Evolutionary conservation across 2,329 filamentous ascomycete genomes (phyloP).

Genomic region (Sarocladium strictum): DNA sequence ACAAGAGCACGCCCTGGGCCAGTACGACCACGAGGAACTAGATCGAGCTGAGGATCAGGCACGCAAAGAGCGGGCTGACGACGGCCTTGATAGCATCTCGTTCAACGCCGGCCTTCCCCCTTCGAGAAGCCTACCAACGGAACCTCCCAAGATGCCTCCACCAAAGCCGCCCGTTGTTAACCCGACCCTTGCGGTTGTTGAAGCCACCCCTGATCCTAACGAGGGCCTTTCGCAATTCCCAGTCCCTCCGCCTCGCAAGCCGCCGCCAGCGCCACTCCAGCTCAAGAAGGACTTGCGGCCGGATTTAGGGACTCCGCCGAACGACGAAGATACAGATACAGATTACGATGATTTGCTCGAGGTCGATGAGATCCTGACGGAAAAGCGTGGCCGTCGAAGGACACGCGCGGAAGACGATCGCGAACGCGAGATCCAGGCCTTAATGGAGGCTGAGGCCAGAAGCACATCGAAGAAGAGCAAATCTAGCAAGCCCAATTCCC

Average conservation of each 20-base stretch:
- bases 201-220: slow-evolving; percentile 38
- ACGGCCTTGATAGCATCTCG: slow-evolving; percentile 38
- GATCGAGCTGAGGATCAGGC: slow-evolving; percentile 40
- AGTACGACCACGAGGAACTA: slow-evolving; percentile 50
- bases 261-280: slow-evolving; percentile 78
- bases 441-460: slow-evolving; percentile 62
- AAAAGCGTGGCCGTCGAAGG: slow-evolving; percentile 68
- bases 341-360: slow-evolving; percentile 78
- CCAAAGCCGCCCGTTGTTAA: slow-evolving; percentile 39
- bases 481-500: slow-evolving; percentile 26
- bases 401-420: slow-evolving; percentile 85
- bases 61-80: slow-evolving; percentile 39
- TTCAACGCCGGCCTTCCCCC: slow-evolving; percentile 48
- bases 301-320: slow-evolving; percentile 22
- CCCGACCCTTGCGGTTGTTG: slow-evolving; percentile 34
- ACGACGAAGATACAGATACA: slow-evolving; percentile 66
- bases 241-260: slow-evolving; percentile 65
- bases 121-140: slow-evolving; percentile 48
- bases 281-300: slow-evolving; percentile 33
- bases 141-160: slow-evolving; percentile 46
- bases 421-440: slow-evolving; percentile 63
- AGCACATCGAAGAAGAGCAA: slow-evolving; percentile 71
- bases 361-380: slow-evolving; percentile 55
- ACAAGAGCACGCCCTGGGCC: slow-evolving; percentile 52
- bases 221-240: slow-evolving; percentile 45